Percentiles rank a stretch among this genome's conserved stretches.
Evolutionary conservation across 1,139 yeast genomes (phyloP).

Genomic region (Yarrowia galli): DNA sequence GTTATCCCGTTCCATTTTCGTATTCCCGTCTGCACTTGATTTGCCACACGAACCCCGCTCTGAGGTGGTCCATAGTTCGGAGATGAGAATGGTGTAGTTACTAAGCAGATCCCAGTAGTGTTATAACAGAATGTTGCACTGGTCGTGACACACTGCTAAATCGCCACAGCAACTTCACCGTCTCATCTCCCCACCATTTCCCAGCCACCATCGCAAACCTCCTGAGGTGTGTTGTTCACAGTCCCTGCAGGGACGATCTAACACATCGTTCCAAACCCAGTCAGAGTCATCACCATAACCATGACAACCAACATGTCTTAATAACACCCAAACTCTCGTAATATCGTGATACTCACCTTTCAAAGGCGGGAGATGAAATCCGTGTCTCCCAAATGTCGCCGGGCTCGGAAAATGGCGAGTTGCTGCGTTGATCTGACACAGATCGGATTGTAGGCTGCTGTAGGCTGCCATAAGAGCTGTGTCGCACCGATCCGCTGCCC

Average conservation of each 20-base stretch:
- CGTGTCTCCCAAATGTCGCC: constrained; percentile 25
- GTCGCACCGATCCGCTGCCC: constrained; percentile 24
- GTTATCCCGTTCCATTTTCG: neutral
- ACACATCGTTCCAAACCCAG: neutral
- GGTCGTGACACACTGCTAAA: too few relatives aligned
- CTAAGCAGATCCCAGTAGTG: too few relatives aligned
- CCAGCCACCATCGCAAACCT: neutral
- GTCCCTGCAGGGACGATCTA: constrained; percentile 10
- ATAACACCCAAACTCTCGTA: neutral
- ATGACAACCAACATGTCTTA: constrained; percentile 6
- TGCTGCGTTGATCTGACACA: constrained; percentile 37
- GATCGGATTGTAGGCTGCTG: constrained; percentile 27
- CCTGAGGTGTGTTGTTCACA: neutral
- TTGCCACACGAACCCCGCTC: constrained; percentile 5
- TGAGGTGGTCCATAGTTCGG: neutral
- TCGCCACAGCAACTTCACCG: too few relatives aligned
- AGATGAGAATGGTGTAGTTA: too few relatives aligned
- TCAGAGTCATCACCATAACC: neutral
- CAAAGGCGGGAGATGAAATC: constrained; percentile 7
- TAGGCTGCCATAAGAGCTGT: constrained; percentile 10
- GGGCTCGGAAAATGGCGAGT: constrained; percentile 22
- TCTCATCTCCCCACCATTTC: too few relatives aligned
- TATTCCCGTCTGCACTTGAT: neutral
- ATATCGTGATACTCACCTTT: constrained; percentile 15
- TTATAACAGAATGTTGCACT: too few relatives aligned